Evolutionary conservation across 345 rosid species (phyloP).

Genomic region (Hibiscus syriacus): DNA sequence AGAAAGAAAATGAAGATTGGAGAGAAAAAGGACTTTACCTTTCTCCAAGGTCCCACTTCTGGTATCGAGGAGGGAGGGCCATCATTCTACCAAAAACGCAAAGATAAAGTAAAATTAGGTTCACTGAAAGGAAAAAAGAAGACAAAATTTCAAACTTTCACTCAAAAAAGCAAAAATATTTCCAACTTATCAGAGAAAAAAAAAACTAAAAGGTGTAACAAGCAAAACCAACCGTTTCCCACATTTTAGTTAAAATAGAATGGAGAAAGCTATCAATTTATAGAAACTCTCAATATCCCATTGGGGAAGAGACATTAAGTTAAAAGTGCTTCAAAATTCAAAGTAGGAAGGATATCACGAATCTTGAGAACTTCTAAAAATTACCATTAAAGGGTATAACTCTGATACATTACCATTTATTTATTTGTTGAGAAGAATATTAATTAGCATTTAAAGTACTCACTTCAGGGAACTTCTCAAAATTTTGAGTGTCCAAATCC

Average conservation of each 20-base stretch:
- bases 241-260: background rate
- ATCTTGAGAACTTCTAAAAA: background rate
- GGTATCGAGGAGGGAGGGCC: constrained; percentile 54
- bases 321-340: background rate
- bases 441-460: constrained; percentile 24
- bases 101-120: constrained; percentile 1
- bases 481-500: constrained; percentile 91
- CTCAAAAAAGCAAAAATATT: background rate
- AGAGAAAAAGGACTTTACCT: constrained; percentile 37
- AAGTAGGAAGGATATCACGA: background rate
- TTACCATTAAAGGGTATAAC: background rate
- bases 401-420: constrained; percentile 4
- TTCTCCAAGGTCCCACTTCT: constrained; percentile 94
- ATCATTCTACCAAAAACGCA: constrained; percentile 38
- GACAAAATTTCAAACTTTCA: background rate
- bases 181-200: background rate
- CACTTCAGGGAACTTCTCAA: constrained; percentile 96
- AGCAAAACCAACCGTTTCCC: background rate
- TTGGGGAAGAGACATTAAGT: background rate
- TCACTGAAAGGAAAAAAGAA: background rate
- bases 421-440: too few relatives aligned
- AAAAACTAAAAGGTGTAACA: background rate
- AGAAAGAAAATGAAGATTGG: background rate
- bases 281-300: background rate
- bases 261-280: background rate